These are phyloP conservation scores for Hygrocybe punicea DNA, from an alignment of 768 basidiomycete genomes.

Conservation along the genomic window DNA sequence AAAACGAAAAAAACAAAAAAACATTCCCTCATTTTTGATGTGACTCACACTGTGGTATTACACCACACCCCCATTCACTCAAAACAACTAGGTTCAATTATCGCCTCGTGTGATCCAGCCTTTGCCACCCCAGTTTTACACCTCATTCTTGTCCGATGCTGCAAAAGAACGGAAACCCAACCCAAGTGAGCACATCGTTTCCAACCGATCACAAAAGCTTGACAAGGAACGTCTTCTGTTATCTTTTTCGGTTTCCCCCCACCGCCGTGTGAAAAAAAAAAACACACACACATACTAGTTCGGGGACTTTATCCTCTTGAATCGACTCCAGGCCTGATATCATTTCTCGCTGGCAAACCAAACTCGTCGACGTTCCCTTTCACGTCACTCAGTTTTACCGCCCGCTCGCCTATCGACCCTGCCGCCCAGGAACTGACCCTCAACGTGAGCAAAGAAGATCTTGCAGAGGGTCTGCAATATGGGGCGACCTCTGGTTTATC, in stretches of 20 bases:
- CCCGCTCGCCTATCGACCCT: conserved; percentile 48
- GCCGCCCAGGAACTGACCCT: conserved; percentile 44
- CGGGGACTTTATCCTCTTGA: conserved; percentile 77
- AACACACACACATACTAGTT: too few relatives aligned
- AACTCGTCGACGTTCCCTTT: conserved; percentile 91
- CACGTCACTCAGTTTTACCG: conserved; percentile 67
- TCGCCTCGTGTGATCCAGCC: conserved; percentile 18
- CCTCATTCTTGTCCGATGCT: conserved; percentile 53
- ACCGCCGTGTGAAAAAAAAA: neutral
- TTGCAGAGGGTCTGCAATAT: conserved; percentile 72
- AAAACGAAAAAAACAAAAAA: too few relatives aligned
- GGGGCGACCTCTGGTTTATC: conserved; percentile 67
- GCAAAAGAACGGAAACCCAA: conserved; percentile 64
- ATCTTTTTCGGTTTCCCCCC: conserved; percentile 4
- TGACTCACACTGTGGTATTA: too few relatives aligned
- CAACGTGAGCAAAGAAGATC: conserved; percentile 53
- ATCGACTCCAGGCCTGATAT: conserved; percentile 70
- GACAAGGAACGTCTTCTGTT: too few relatives aligned
- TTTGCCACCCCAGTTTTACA: conserved; percentile 56
- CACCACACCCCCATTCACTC: neutral
- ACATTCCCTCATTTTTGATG: neutral
- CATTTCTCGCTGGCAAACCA: conserved; percentile 87
- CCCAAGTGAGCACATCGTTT: conserved; percentile 47
- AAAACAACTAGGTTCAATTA: neutral
- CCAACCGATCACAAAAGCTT: too few relatives aligned